Evolutionary conservation across 139 green algal species (phyloP).

Genomic region (Marvania coccoides): DNA sequence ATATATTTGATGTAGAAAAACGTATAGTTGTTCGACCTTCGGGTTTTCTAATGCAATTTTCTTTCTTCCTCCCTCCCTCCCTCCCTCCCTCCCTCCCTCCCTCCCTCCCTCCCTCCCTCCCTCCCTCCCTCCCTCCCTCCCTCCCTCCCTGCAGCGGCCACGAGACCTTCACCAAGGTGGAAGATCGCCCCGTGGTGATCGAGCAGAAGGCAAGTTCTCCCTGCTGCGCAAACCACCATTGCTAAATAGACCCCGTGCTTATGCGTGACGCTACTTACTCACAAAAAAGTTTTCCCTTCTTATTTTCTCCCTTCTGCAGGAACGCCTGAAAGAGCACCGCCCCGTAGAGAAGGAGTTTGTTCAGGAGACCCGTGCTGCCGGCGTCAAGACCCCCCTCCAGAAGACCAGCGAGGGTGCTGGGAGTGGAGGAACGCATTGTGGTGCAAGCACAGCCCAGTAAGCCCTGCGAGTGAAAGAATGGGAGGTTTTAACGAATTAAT

Average conservation of each 20-base stretch:
- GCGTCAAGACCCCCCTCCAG: not conserved
- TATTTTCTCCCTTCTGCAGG: not conserved
- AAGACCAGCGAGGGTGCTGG: not conserved
- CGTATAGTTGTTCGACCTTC: no score
- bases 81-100: no score
- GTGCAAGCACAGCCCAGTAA: not conserved
- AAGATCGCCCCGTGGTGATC: constrained; percentile 27
- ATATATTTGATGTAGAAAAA: no score
- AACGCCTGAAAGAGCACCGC: constrained; percentile 27
- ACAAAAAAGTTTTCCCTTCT: not conserved
- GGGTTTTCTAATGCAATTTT: no score
- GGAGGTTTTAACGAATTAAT: no score
- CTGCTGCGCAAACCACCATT: no score
- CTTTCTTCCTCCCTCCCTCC: no score
- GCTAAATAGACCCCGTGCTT: no score
- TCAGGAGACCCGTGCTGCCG: not conserved
- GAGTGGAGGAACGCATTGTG: constrained; percentile 11
- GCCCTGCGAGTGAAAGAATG: constrained; percentile 17
- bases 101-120: no score
- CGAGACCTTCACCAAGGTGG: constrained; percentile 22
- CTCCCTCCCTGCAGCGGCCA: no score
- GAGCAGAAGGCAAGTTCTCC: constrained; percentile 8
- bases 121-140: no score
- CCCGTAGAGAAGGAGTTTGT: constrained; percentile 48
- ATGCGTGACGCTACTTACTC: no score